Conservation (phyloP, 345 rosid genomes). For the Brassica rapa region DNA sequence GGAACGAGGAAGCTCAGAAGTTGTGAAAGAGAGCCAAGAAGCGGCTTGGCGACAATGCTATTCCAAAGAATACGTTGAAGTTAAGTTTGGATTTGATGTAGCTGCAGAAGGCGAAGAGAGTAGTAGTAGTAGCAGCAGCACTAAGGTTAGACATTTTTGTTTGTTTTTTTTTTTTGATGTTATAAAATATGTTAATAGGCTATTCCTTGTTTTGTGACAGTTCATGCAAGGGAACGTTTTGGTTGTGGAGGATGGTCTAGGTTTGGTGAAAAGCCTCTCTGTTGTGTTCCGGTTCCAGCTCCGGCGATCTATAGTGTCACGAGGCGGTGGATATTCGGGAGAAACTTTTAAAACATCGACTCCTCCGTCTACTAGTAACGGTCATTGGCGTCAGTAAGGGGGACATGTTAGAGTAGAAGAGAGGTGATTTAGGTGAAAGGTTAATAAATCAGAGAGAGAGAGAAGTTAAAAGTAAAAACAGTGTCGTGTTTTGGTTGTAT, state of each 20-base stretch:
- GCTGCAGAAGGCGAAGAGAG: constrained; percentile 41
- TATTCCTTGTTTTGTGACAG: constrained; percentile 39
- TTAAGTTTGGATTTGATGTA: constrained; percentile 63
- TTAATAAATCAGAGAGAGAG: neutral
- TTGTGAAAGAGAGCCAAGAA: constrained; percentile 41
- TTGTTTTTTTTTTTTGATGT: neutral
- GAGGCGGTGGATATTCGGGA: constrained; percentile 41
- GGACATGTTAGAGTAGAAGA: neutral
- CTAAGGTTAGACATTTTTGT: constrained; percentile 50
- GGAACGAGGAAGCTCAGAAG: constrained; percentile 54
- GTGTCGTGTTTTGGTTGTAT: neutral
- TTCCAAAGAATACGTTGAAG: constrained; percentile 55
- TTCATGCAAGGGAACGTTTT: constrained; percentile 74
- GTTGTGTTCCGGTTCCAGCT: constrained; percentile 67
- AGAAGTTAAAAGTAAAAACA: neutral
- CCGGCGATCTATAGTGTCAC: constrained; percentile 45
- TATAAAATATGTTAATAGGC: constrained; percentile 4
- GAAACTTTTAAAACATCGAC: constrained; percentile 24
- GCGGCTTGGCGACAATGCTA: constrained; percentile 63
- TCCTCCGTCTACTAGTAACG: constrained; percentile 23
- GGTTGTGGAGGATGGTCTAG: constrained; percentile 56
- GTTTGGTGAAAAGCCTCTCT: constrained; percentile 66
- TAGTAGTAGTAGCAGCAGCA: constrained; percentile 36
- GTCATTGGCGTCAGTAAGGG: neutral
- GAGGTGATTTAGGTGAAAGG: neutral